Conservation (phyloP, 805 yeast genomes). For the Yarrowia porcina region DNA sequence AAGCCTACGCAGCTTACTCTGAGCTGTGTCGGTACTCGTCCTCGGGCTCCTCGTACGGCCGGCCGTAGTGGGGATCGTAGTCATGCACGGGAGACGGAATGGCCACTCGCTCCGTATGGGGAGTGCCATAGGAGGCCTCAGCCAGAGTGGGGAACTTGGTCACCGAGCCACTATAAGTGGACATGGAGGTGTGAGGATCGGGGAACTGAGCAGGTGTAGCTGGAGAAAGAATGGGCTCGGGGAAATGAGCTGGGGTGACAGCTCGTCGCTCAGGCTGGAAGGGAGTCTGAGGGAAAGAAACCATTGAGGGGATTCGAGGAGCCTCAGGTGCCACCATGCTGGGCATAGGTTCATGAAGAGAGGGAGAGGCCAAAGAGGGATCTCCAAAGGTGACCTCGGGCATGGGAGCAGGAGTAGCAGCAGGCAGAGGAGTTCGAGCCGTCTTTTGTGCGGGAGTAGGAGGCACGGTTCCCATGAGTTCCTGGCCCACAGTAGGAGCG, state of each 20-base stretch:
- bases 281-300: conserved; percentile 13
- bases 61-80: conserved; percentile 22
- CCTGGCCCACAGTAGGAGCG: conserved; percentile 13
- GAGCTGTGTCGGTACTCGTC: conserved; percentile 13
- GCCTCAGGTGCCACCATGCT: background rate
- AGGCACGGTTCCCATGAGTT: conserved; percentile 10
- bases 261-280: conserved; percentile 18
- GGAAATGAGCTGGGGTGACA: conserved; percentile 19
- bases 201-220: conserved; percentile 20
- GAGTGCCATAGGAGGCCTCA: conserved; percentile 4
- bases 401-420: conserved; percentile 20
- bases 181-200: conserved; percentile 14
- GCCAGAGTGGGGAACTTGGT: conserved; percentile 13
- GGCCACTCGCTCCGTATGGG: conserved; percentile 4
- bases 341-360: conserved; percentile 11
- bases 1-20: background rate
- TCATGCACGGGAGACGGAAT: conserved; percentile 13
- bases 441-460: background rate
- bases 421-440: background rate
- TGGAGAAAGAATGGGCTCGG: conserved; percentile 12
- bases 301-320: conserved; percentile 3
- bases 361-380: conserved; percentile 19
- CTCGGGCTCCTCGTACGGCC: conserved; percentile 3
- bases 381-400: conserved; percentile 17
- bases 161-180: conserved; percentile 9